Percentiles rank a stretch among this genome's conserved stretches.
phyloP scores from a whole-genome alignment of 2,329 filamentous ascomycete species.

The Stachybotrys chartarum region DNA sequence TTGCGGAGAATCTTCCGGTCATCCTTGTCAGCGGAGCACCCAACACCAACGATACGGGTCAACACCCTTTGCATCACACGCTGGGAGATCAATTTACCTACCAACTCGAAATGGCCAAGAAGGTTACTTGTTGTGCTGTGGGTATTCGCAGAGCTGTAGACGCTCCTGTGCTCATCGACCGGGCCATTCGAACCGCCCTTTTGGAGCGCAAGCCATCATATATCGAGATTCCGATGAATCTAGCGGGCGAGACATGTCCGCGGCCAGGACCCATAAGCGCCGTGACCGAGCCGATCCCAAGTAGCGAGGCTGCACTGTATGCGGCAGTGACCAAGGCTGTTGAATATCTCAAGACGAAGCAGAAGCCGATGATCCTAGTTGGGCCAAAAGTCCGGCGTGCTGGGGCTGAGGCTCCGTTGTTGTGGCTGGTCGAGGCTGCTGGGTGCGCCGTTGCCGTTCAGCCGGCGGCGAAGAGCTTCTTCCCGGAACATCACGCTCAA shows the following conservation, averaged over 20 bases:
- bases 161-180: slow-evolving; percentile 11
- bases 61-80: slow-evolving; percentile 19
- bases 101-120: slow-evolving; percentile 21
- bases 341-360: slow-evolving; percentile 1
- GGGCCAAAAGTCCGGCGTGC: slow-evolving; percentile 4
- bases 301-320: background rate
- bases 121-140: slow-evolving; percentile 21
- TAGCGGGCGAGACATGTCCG: background rate
- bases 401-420: slow-evolving; percentile 1
- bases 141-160: slow-evolving; percentile 15
- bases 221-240: slow-evolving; percentile 1
- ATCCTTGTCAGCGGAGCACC: slow-evolving; percentile 7
- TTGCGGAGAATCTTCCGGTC: slow-evolving; percentile 6
- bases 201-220: slow-evolving; percentile 1
- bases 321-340: slow-evolving; percentile 2
- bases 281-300: background rate
- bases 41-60: slow-evolving; percentile 2
- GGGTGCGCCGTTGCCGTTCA: slow-evolving; percentile 6
- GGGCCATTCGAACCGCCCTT: slow-evolving; percentile 4
- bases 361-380: slow-evolving; percentile 5
- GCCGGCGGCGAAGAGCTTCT: slow-evolving; percentile 6
- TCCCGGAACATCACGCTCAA: slow-evolving; percentile 5
- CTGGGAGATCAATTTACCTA: slow-evolving; percentile 19
- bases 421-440: slow-evolving; percentile 3
- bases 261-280: background rate